phyloP scores from a whole-genome alignment of 495 filamentous ascomycete genomes.

The Penicillium antarcticum region DNA sequence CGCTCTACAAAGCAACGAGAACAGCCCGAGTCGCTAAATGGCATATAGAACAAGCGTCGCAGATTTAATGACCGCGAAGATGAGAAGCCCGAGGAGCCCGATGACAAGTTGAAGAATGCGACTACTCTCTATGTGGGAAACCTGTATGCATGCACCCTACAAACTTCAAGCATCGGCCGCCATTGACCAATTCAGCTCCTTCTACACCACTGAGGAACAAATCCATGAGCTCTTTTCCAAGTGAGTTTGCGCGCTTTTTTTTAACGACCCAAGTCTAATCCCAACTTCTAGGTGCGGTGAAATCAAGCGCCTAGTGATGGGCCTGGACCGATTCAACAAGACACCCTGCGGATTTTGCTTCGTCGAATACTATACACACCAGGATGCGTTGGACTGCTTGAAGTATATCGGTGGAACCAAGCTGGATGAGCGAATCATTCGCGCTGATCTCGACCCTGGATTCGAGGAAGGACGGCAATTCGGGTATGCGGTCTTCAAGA shows the following conservation, averaged over 20 bases:
- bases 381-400: conserved; percentile 94
- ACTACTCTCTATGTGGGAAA: conserved; percentile 98
- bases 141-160: conserved; percentile 57
- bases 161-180: not conserved
- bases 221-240: conserved; percentile 97
- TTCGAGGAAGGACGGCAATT: conserved; percentile 96
- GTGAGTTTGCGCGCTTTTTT: conserved; percentile 28
- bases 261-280: not conserved
- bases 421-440: conserved; percentile 92
- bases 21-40: not conserved
- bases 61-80: conserved; percentile 55
- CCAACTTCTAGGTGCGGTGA: conserved; percentile 68
- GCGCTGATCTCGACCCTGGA: conserved; percentile 94
- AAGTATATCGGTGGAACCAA: conserved; percentile 99
- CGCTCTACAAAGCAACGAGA: not conserved
- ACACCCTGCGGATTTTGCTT: conserved; percentile 99
- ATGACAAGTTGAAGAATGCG: conserved; percentile 77
- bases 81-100: conserved; percentile 54
- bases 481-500: conserved; percentile 50
- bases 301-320: conserved; percentile 98
- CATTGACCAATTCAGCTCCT: conserved; percentile 66
- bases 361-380: conserved; percentile 97
- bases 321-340: conserved; percentile 92
- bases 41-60: conserved; percentile 64
- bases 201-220: conserved; percentile 99